Base-by-base conservation (phyloP, 2,329 filamentous ascomycete genomes). In the Epichloe elymi region DNA sequence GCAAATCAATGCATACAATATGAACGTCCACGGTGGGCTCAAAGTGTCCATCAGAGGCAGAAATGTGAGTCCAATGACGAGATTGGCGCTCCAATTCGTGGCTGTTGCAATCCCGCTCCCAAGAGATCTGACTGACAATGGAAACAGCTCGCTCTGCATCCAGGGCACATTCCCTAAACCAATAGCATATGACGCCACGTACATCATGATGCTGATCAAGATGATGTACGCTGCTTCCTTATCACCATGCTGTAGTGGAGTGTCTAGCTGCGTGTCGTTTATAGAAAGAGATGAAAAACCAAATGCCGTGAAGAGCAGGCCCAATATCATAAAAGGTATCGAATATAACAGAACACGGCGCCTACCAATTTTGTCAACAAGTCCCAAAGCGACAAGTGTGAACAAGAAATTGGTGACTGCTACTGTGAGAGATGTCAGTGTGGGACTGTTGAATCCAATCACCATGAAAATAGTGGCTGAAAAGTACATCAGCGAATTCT, bases 81-180 rank as follows among this genome's bases (percentile, higher is more conserved):
- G 93, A 64, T 97, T 97, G 23, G 85, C 82, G 4, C 76, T 78
- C 91, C 91, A 97, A 61, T 80, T 96, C 6, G 87, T 94, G 5
- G 83, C 84, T 7, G 90, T 91, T 2, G 85, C 78, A 5, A 88
- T 65, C 0, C 82, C 82, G 52, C 83, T 86, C 30, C 86, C 87
- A 1, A 88, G 67, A 4, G 83, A 82, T 46, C 86, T 80, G 44
- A 89, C 85, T 33, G 76, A 75, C 46, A 90, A 73, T 1, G 89
- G 86, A 62, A 96, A 96, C 35, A 95, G 77, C 69, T 97, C 91
- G 58, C 84, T 88, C 69, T 95, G 90, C 75, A 95, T 91, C 91
- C 91, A 97, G 0, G 91, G 90, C 3, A 97, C 88, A 59, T 89
- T 94, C 8, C 91, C 91, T 2, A 97, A 75, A 2, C 91, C 91